phyloP scores from a whole-genome alignment of 306 rosid genomes.

The Gynostemma pentaphyllum region DNA sequence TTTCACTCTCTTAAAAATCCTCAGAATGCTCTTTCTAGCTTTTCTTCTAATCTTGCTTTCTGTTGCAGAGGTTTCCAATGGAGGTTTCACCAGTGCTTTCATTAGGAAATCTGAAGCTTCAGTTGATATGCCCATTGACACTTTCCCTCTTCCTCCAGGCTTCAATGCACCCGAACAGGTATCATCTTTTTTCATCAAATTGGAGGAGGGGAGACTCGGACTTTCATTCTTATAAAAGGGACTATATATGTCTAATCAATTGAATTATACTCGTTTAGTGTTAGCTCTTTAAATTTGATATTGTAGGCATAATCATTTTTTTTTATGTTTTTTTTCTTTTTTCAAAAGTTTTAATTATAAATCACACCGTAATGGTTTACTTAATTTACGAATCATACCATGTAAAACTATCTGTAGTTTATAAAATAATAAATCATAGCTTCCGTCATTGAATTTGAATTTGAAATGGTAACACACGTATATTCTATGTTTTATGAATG shows the following conservation, averaged over 20 bases:
- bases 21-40: background rate
- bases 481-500: too few species aligned
- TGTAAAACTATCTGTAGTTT: too few species aligned
- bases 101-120: background rate
- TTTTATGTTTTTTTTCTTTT: background rate
- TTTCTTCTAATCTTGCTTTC: background rate
- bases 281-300: too few species aligned
- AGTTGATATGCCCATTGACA: slow-evolving; percentile 1
- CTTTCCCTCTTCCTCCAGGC: background rate
- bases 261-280: too few species aligned
- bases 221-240: too few species aligned
- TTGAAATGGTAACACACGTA: too few species aligned
- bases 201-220: too few species aligned
- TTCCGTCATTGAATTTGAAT: too few species aligned
- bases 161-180: slow-evolving; percentile 12
- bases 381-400: too few species aligned
- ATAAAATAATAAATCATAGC: too few species aligned
- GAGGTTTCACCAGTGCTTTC: slow-evolving; percentile 10
- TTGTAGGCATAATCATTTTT: background rate
- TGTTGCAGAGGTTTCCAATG: background rate
- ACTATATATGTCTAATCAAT: too few species aligned
- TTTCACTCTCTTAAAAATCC: background rate
- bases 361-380: too few species aligned
- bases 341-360: background rate
- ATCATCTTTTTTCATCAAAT: background rate